Conservation (phyloP, 768 basidiomycete species). For the Lactifluus echinatus region DNA sequence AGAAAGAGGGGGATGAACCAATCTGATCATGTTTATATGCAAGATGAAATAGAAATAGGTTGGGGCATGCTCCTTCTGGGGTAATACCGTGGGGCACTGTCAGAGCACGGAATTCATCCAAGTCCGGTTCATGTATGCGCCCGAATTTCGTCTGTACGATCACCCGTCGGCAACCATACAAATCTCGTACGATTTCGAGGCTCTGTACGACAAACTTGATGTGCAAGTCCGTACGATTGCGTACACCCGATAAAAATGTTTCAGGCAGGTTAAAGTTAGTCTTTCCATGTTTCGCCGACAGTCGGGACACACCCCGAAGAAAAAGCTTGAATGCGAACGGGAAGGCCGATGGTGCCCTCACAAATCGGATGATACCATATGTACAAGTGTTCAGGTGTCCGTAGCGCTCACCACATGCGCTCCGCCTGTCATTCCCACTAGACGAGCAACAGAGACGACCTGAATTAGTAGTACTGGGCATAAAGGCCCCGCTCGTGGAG, state of each 20-base stretch:
- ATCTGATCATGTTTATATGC: not conserved
- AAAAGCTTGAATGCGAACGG: no score
- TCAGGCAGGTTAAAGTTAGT: not conserved
- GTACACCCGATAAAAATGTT: not conserved
- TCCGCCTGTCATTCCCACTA: no score
- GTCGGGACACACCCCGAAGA: not conserved
- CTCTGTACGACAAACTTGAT: not conserved
- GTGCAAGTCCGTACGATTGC: slow-evolving; percentile 5
- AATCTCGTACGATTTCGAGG: no score
- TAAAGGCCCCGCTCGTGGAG: not conserved
- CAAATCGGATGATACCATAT: no score
- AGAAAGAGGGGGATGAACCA: not conserved
- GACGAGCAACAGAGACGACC: no score
- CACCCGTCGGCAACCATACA: no score
- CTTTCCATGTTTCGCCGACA: not conserved
- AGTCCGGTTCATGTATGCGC: not conserved
- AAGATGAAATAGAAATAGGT: not conserved
- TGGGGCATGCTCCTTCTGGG: slow-evolving; percentile 6
- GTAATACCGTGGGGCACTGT: slow-evolving; percentile 7
- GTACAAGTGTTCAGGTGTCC: no score
- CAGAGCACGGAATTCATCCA: slow-evolving; percentile 8
- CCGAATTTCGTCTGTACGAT: not conserved
- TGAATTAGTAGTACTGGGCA: not conserved
- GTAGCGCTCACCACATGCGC: no score
- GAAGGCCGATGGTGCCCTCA: no score